Evolutionary conservation across 2,329 filamentous ascomycete species (phyloP), one percentile per base, ranked within the genome.

Genomic region (Hymenoscyphus occultus): DNA sequence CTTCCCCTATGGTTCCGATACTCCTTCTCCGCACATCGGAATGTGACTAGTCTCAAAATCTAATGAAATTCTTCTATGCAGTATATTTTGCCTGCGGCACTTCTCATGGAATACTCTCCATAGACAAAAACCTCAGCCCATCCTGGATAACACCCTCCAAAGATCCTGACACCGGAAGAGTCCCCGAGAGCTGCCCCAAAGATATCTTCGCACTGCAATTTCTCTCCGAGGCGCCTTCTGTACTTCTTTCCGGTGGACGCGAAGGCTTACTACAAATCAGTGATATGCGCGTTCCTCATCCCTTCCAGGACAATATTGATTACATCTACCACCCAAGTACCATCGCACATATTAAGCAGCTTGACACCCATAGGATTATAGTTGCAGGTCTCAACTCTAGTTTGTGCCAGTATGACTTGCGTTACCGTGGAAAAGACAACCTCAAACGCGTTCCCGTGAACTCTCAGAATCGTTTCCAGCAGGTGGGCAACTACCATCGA

Each of bases 401-500:
- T 62, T 82, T 89, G 77, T 78, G 78, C 1, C 74, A 87, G 5
- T 89, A 86, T 70, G 86, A 89, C 67, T 67, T 84, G 39, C 84
- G 86, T 1, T 85, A 79, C 68, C 68, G 67, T 31, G 69, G 70
- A 65, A 31, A 12, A 16, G 63, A 65, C 28, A 51, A 16, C 13
- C 14, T 39, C 45, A 56, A 64, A 42, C 31, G 5, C 35, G 16
- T 14, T 45, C 42, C 3, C 19, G 6, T 22, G 57, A 66, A 31
- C 22, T 0, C 14, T 16, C 42, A 40, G 56, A 35, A 28, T 9
- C 28, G 65, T 59, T 31, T 28, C 59, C n/a, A 19, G 19, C 2
- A 39, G 56, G 1, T 6, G 31, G 28, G 10, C 35, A 51, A 39
- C 16, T 5, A n/a, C 10, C 68, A 65, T 28, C 14, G 19, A 19